Conservation (phyloP, 148 eudicot genomes). For the Chenopodium quinoa region DNA sequence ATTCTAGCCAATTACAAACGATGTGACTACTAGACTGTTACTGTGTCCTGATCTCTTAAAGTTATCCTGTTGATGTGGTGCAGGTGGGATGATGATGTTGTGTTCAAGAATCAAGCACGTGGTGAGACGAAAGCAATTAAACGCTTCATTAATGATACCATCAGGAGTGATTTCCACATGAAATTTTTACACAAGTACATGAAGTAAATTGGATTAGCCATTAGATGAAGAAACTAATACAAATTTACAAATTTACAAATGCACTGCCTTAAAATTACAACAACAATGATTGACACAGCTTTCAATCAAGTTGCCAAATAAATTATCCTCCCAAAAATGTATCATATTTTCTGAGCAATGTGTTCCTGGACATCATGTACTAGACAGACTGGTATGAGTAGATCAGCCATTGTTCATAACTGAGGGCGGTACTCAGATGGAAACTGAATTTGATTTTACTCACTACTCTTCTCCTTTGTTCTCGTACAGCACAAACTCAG, state of each 20-base stretch:
- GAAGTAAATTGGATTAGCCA: conserved; percentile 42
- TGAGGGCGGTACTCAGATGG: not conserved
- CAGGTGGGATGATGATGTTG: conserved; percentile 99
- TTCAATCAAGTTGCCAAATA: conserved; percentile 1
- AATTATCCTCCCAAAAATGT: not conserved
- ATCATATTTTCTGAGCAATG: not conserved
- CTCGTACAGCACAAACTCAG: conserved; percentile 78
- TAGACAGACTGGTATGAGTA: not conserved
- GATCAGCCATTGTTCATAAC: not conserved
- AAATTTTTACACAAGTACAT: conserved; percentile 94
- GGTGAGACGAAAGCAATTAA: conserved; percentile 85
- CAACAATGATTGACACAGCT: not conserved
- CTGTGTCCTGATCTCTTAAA: not conserved
- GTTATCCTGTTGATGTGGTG: not conserved
- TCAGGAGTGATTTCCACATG: conserved; percentile 86
- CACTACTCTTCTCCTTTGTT: conserved; percentile 30
- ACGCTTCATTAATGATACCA: conserved; percentile 95
- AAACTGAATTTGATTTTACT: not conserved
- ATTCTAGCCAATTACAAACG: not conserved
- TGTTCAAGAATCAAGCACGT: conserved; percentile 96
- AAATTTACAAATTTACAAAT: no score
- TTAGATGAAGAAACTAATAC: not conserved
- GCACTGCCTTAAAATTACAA: not conserved
- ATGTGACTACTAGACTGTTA: not conserved
- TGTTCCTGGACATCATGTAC: not conserved